A percentile compares a stretch with the other conserved stretches of the same genome.
phyloP scores from a whole-genome alignment of 2,329 filamentous ascomycete genomes.

The Cladophialophora immunda region DNA sequence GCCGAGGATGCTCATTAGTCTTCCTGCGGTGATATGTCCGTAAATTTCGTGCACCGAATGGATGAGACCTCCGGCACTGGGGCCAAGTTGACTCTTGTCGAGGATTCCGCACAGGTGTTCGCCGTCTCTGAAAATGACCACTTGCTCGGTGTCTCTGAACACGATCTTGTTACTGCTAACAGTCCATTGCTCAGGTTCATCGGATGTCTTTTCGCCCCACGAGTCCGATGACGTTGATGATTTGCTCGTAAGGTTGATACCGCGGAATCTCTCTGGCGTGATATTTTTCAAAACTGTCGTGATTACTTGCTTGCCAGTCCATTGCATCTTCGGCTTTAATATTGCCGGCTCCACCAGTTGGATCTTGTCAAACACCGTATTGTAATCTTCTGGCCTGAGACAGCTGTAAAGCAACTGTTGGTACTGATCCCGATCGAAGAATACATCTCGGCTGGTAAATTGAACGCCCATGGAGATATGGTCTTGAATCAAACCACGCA shows the following conservation, averaged over 20 bases:
- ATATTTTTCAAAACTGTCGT: constrained; percentile 94
- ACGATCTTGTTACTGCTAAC: constrained; percentile 33
- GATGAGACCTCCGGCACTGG: constrained; percentile 83
- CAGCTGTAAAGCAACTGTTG: constrained; percentile 93
- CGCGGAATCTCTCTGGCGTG: constrained; percentile 76
- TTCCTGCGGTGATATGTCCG: constrained; percentile 84
- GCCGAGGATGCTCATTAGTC: constrained; percentile 86
- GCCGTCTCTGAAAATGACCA: constrained; percentile 83
- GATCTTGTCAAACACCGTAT: constrained; percentile 83
- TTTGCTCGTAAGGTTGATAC: constrained; percentile 80
- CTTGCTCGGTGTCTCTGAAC: constrained; percentile 71
- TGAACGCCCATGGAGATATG: constrained; percentile 94
- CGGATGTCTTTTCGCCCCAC: constrained; percentile 69
- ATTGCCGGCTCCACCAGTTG: constrained; percentile 82
- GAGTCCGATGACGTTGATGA: constrained; percentile 79
- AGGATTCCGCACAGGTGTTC: constrained; percentile 90
- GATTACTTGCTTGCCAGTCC: constrained; percentile 97
- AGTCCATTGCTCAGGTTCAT: constrained; percentile 54
- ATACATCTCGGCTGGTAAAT: constrained; percentile 88
- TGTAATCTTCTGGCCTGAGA: constrained; percentile 86
- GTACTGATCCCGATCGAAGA: constrained; percentile 88
- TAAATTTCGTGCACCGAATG: constrained; percentile 95
- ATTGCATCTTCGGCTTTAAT: constrained; percentile 79
- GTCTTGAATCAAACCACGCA: constrained; percentile 97
- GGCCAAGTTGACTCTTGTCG: constrained; percentile 94